These are phyloP conservation scores for Aspergillus novofumigatus DNA, from an alignment of 2,329 filamentous ascomycete genomes.

Conservation along the genomic window DNA sequence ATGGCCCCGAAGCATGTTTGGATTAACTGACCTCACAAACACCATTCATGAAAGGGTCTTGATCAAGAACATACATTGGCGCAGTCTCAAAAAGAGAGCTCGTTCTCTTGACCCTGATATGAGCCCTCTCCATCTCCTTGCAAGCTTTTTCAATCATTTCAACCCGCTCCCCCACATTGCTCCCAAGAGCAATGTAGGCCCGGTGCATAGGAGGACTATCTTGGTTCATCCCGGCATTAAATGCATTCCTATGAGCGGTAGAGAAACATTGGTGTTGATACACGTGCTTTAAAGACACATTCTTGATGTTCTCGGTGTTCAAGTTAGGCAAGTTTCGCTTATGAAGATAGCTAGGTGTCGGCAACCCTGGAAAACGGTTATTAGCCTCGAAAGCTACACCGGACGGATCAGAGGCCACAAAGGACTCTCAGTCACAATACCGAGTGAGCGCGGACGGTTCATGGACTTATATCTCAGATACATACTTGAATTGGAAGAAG, in stretches of 20 bases:
- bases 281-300: slow-evolving; percentile 4
- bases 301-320: background rate
- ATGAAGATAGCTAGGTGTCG: background rate
- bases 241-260: slow-evolving; percentile 2
- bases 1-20: slow-evolving; percentile 2
- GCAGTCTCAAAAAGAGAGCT: slow-evolving; percentile 92
- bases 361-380: background rate
- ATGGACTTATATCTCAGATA: background rate
- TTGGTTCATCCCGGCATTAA: slow-evolving; percentile 16
- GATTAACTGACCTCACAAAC: slow-evolving; percentile 71
- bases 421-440: background rate
- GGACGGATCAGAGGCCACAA: background rate
- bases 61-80: slow-evolving; percentile 93
- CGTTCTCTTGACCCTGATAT: slow-evolving; percentile 71
- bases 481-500: slow-evolving; percentile 9
- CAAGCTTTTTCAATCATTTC: slow-evolving; percentile 82
- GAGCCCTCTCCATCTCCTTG: slow-evolving; percentile 66
- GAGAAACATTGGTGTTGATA: slow-evolving; percentile 9
- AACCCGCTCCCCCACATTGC: slow-evolving; percentile 84
- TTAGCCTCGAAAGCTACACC: background rate
- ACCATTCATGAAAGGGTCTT: slow-evolving; percentile 85
- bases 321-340: background rate
- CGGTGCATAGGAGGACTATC: slow-evolving; percentile 26
- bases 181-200: slow-evolving; percentile 84
- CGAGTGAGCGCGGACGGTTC: background rate